phyloP scores from a whole-genome alignment of 352 stramenopile species.

The Pythium aphanidermatum region DNA sequence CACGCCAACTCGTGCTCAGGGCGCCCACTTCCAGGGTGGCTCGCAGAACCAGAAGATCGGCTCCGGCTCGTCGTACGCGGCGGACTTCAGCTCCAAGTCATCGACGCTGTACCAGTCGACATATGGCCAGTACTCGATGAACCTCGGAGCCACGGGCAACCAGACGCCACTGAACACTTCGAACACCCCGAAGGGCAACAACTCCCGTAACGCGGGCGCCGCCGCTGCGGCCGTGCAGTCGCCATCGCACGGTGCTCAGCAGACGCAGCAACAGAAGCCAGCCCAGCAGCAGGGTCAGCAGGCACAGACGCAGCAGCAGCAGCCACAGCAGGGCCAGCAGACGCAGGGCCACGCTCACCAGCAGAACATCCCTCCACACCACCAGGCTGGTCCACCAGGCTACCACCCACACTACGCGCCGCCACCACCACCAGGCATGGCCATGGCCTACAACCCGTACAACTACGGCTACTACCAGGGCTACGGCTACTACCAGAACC shows the following conservation, averaged over 20 bases:
- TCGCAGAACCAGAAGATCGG: conserved; percentile 64
- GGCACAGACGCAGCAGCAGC: conserved; percentile 23
- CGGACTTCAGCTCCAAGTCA: conserved; percentile 48
- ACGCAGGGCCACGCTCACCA: conserved; percentile 30
- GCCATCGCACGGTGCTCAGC: conserved; percentile 40
- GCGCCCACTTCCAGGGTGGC: conserved; percentile 35
- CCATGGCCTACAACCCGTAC: conserved; percentile 85
- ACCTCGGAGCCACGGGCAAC: conserved; percentile 38
- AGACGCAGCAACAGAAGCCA: conserved; percentile 22
- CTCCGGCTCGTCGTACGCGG: conserved; percentile 36
- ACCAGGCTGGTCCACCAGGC: conserved; percentile 58
- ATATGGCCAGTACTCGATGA: conserved; percentile 82
- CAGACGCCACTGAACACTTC: conserved; percentile 26
- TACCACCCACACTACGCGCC: conserved; percentile 82
- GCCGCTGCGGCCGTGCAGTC: conserved; percentile 38
- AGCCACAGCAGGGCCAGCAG: conserved; percentile 13
- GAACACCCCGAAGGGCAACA: conserved; percentile 52
- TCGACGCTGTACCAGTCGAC: conserved; percentile 65
- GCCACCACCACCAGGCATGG: conserved; percentile 80
- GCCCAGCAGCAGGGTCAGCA: conserved; percentile 27
- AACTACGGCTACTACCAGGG: conserved; percentile 86
- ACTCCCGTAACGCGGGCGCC: conserved; percentile 1
- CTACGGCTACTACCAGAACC: conserved; percentile 87
- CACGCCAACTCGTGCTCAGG: conserved; percentile 53
- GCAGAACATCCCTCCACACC: conserved; percentile 47